Base-by-base conservation (phyloP, 352 stramenopile genomes). In the Phytophthora parvispora region DNA sequence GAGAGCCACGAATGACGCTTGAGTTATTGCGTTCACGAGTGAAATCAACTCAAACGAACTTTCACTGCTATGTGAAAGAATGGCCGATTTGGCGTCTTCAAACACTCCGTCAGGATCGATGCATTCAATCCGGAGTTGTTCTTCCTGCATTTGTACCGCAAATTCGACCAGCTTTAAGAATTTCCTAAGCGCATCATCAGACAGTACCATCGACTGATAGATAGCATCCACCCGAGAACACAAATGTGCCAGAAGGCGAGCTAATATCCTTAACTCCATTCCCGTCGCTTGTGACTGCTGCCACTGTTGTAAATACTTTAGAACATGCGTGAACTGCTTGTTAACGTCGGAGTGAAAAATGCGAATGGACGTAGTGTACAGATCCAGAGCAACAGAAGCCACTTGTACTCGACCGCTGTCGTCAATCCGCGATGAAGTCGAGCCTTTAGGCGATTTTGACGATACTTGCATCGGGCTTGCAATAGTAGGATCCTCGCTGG, bases 351-450 rank as follows among this genome's bases (percentile, higher is more conserved):
- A 72, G 31, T 89, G 71, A 28, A 84, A 84, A 51, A 87, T 75
- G 31, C 68, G 74, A 59, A 78, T 87, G 9, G 78, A 87, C 16
- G 78, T 84, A 7, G 76, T 83, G 54, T 89, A 84, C 31, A 89
- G 43, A 72, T 89, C 78, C 43, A 89, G 40, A 6, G 78, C 74
- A 34, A 69, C 74, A 1, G 80, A 81, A 32, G 72, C 69, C 16
- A 86, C 53, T 45, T 64, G 63, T 4, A 67, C 25, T 45, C 40
- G 56, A 34, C 36, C 60, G 6, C 48, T 57, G 32, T 80, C 75
- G 42, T 58, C 54, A 56, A 25, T 18, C 45, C 78, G 43, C 22
- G 55, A 49, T 40, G 10, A 38, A 10, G 38, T 15, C 16, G 48
- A 36, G 12, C 22, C 1, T 18, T 12, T 22, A 28, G 55, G 50